Evolutionary conservation across 2,329 filamentous ascomycete genomes (phyloP).

Genomic region (Trichoderma sp.): DNA sequence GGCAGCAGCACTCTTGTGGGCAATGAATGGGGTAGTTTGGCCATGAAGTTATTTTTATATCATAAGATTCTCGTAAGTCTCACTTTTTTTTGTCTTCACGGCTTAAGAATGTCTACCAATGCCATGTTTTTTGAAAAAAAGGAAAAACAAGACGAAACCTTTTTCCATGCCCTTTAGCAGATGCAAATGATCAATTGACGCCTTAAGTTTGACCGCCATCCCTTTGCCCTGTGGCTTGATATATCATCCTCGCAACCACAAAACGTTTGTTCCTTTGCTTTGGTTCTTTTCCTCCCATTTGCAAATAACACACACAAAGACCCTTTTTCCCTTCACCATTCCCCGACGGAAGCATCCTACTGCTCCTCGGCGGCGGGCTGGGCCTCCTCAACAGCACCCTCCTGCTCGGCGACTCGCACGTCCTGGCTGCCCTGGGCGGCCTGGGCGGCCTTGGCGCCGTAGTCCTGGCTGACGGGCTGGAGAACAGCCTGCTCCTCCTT

Average conservation of each 20-base stretch:
- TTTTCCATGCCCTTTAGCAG: constrained; percentile 38
- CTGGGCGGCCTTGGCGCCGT: constrained; percentile 82
- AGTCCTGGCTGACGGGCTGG: constrained; percentile 96
- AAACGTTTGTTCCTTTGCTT: not conserved
- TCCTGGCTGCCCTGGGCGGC: constrained; percentile 60
- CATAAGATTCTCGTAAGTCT: constrained; percentile 34
- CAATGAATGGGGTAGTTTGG: not conserved
- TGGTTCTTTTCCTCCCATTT: constrained; percentile 20
- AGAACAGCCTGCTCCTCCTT: constrained; percentile 98
- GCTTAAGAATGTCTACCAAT: constrained; percentile 37
- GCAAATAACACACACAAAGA: constrained; percentile 23
- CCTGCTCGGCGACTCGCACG: constrained; percentile 58
- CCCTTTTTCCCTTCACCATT: constrained; percentile 24
- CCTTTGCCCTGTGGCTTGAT: constrained; percentile 24
- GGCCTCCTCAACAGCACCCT: constrained; percentile 53
- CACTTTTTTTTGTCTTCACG: constrained; percentile 33
- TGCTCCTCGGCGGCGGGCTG: constrained; percentile 40
- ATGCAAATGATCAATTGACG: constrained; percentile 45
- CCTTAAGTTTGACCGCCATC: constrained; percentile 39
- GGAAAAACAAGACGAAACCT: constrained; percentile 39
- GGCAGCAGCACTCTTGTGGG: not conserved
- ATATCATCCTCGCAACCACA: constrained; percentile 14
- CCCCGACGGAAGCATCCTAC: constrained; percentile 29
- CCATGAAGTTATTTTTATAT: constrained; percentile 8
- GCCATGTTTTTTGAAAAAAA: constrained; percentile 21